Percentiles rank a stretch among this genome's conserved stretches.
Conservation (phyloP, 1,284 basidiomycete genomes). For the Rhodotorula sp. region DNA sequence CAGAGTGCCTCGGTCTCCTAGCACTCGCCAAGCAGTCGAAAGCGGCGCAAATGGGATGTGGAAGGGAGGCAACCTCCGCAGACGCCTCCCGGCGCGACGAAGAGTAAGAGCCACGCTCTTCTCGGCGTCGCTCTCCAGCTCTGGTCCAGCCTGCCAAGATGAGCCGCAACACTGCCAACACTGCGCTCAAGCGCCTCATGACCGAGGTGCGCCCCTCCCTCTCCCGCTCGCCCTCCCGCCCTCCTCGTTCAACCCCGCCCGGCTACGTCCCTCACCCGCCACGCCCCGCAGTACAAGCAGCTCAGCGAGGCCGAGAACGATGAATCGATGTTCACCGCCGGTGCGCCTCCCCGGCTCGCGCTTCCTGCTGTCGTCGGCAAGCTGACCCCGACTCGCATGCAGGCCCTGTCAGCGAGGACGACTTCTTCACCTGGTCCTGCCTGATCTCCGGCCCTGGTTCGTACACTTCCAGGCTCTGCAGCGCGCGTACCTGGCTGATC, state of each 20-base stretch:
- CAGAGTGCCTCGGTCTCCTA: too few relatives aligned
- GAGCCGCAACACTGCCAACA: conserved; percentile 21
- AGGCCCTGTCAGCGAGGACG: conserved; percentile 88
- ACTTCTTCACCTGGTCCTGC: conserved; percentile 98
- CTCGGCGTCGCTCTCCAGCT: neutral
- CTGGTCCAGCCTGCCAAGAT: neutral
- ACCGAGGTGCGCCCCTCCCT: conserved; percentile 36
- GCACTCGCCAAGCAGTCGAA: too few relatives aligned
- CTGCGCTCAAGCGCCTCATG: conserved; percentile 44
- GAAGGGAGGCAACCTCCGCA: too few relatives aligned
- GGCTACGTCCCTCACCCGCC: neutral
- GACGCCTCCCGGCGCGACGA: too few relatives aligned
- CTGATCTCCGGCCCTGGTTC: conserved; percentile 83
- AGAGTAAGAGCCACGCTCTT: neutral
- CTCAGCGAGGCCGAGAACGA: conserved; percentile 65
- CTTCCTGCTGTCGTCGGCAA: neutral
- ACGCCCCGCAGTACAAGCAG: conserved; percentile 45
- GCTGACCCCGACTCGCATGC: conserved; percentile 8
- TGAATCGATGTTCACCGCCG: conserved; percentile 91
- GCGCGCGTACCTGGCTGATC: neutral
- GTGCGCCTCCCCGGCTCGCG: conserved; percentile 52
- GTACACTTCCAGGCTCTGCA: neutral
- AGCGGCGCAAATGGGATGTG: too few relatives aligned
- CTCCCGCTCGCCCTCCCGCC: conserved; percentile 3
- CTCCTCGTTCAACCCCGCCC: conserved; percentile 2